Evolutionary conservation across 1,284 basidiomycete genomes (phyloP).

Genomic region (Sparassis latifolia): DNA sequence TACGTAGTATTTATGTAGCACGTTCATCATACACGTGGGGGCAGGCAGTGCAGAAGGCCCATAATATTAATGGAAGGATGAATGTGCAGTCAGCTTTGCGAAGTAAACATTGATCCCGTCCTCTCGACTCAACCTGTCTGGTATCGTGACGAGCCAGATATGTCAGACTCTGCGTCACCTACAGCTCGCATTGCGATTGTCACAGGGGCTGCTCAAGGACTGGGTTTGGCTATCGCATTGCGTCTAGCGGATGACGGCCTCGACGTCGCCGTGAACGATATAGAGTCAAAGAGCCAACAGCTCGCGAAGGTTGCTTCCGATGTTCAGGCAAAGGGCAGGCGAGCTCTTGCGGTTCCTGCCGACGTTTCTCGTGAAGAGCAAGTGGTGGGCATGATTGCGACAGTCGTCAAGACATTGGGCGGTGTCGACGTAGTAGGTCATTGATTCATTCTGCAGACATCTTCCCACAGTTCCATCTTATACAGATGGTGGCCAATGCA

Average conservation of each 20-base stretch:
- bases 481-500: constrained; percentile 29
- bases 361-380: constrained; percentile 10
- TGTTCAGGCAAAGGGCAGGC: constrained; percentile 9
- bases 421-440: constrained; percentile 7
- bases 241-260: constrained; percentile 18
- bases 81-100: no score
- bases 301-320: constrained; percentile 9
- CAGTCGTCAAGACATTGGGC: constrained; percentile 6
- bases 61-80: no score
- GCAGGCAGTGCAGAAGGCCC: no score
- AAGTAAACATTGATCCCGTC: no score
- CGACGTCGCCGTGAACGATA: constrained; percentile 19
- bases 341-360: constrained; percentile 6
- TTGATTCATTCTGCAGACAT: neutral
- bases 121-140: no score
- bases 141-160: no score
- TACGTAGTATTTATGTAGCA: no score
- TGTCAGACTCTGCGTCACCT: no score
- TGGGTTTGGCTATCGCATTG: constrained; percentile 11
- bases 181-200: constrained; percentile 6
- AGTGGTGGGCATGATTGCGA: constrained; percentile 5
- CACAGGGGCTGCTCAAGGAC: constrained; percentile 8
- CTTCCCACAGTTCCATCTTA: no score
- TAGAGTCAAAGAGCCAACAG: constrained; percentile 7
- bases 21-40: no score